Evolutionary conservation across 805 yeast species (phyloP), one percentile per base, ranked within the genome.

Genomic region (Candida tallmaniae): DNA sequence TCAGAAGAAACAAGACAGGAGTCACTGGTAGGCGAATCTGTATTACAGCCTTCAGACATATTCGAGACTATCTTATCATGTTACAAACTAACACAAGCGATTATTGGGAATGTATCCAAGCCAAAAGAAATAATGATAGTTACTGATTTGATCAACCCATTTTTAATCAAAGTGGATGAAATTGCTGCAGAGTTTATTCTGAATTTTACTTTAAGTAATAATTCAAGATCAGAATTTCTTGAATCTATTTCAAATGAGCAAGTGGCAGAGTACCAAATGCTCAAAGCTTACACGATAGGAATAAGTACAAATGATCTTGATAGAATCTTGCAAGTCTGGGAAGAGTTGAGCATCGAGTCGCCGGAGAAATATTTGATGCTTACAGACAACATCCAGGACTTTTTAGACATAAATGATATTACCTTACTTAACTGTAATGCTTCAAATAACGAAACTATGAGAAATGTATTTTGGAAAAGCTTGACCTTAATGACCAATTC

Each of bases 331-430:
- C 34, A 37, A 2, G 20, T 60, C 1, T 74, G 80, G 80, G 20
- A 39, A 1, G 29, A 29, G 6, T 5, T 18, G 2, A 33, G 31
- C 1, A 38, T 62, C 3, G 60, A 65, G 1, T 44, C 49, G 2
- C 47, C 66, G 0, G 74, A 70, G 30, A 57, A 62, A 30, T 52
- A 54, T 28, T 52, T 74, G 54, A 37, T 58, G 35, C 70, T 70
- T 7, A 60, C 69, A 1, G 73, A 71, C 20, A 67, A 65, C 33
- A 48, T 70, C 14, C 68, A 73, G 35, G 60, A 63, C 0, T 51
- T 64, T n/a, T 33, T 74, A 9, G 74, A 70, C 24, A 56, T 68
- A 31, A 41, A 49, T 18, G 60, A 51, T 29, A 24, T 50, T 18
- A 48, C 38, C 15, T 31, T 47, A 6, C 34, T 32, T 2, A 32